Evolutionary conservation across 352 stramenopile genomes (phyloP), one percentile per base, ranked within the genome.

Genomic region (Blastocystis sp.): DNA sequence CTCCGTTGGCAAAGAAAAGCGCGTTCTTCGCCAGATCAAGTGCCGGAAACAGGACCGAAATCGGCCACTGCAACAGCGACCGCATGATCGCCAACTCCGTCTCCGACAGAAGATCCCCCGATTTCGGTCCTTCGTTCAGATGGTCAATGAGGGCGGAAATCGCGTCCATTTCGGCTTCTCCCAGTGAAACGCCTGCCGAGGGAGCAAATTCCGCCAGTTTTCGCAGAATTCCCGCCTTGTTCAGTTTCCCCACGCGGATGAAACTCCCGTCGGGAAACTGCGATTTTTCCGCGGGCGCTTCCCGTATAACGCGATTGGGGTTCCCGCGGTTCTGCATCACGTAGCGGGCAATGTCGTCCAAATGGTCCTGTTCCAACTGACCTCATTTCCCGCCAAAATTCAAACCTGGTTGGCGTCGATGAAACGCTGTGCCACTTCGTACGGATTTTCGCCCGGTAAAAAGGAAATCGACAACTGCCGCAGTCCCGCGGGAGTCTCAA

Each of bases 271-370:
- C 69, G 8, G 69, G 69, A n/a, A 81, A 81, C 21, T n/a, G n/a
- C n/a, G n/a, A n/a, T n/a, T n/a, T n/a, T n/a, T n/a, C n/a, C n/a
- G n/a, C n/a, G n/a, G n/a, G n/a, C n/a, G n/a, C n/a, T n/a, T n/a
- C n/a, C 9, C 63, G 42, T 6, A 81, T 36, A 3, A 11, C 40
- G 18, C 27, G 11, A 38, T 61, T 81, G 3, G 16, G 36, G 11
- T 40, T 63, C 11, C 69, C 69, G 29, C 69, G 69, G 46, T 81
- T 81, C 51, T 63, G 29, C 11, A 81, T 63, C 9, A 81, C 63
- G 21, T 81, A 81, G 7, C 63, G 46, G 18, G 69, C 69, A 34
- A 81, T 81, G 4, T 81, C 69, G 40, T 81, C 69, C 16, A 81
- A 44, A 61, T 81, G 63, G 53, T 64, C 69, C 51, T 81, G 69